Evolutionary conservation across 2,329 filamentous ascomycete genomes (phyloP).

Genomic region (Lachnum nothofagi): DNA sequence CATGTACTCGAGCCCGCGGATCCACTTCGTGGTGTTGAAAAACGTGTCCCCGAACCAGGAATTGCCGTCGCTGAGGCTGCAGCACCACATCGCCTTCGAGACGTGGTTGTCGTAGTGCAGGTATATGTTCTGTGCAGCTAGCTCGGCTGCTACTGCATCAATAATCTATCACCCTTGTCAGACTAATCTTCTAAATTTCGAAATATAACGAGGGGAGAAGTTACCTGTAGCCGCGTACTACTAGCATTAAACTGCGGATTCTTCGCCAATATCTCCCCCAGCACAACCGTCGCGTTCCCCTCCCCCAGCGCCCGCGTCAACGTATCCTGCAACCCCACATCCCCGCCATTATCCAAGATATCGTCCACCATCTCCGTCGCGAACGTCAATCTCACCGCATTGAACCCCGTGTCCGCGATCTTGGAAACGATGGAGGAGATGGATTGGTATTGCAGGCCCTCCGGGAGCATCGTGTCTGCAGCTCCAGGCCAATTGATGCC

Average conservation of each 20-base stretch:
- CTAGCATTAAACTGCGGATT: constrained; percentile 52
- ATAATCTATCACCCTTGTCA: constrained; percentile 41
- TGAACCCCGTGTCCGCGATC: constrained; percentile 48
- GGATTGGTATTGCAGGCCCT: constrained; percentile 58
- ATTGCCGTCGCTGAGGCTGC: constrained; percentile 50
- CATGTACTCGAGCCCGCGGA: constrained; percentile 56
- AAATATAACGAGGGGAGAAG: neutral
- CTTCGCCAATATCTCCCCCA: constrained; percentile 48
- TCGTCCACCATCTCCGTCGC: constrained; percentile 61
- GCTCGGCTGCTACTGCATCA: constrained; percentile 57
- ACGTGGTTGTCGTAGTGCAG: constrained; percentile 59
- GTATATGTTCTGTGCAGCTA: constrained; percentile 50
- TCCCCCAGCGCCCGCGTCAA: constrained; percentile 45
- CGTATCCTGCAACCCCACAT: constrained; percentile 42
- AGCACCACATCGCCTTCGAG: constrained; percentile 55
- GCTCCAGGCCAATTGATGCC: constrained; percentile 60
- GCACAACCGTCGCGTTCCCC: constrained; percentile 47
- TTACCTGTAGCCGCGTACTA: constrained; percentile 48
- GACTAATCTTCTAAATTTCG: neutral
- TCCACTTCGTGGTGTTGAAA: constrained; percentile 56
- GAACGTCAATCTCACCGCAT: constrained; percentile 57
- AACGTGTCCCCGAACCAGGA: constrained; percentile 57
- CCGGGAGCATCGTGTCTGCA: constrained; percentile 59
- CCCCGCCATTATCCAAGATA: constrained; percentile 46
- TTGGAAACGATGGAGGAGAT: constrained; percentile 49